phyloP scores from a whole-genome alignment of 371 early-diverging fungal genomes.

The Mortierella sp. region DNA sequence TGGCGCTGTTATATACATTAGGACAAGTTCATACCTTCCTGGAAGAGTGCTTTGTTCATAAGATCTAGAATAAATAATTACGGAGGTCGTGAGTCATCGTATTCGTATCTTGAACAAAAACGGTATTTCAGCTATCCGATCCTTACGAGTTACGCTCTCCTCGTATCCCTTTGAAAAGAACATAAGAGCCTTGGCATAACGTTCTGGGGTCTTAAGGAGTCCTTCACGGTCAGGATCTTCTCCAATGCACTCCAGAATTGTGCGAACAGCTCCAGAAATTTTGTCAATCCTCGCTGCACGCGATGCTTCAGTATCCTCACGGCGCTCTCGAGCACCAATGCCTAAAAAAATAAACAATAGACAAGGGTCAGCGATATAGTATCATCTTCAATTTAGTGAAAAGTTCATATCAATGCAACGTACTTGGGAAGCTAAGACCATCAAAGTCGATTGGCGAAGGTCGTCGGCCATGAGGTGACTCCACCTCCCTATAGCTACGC shows the following conservation, averaged over 20 bases:
- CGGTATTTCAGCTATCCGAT: neutral
- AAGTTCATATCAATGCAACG: neutral
- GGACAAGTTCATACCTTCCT: conserved; percentile 82
- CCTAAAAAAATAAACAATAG: conserved; percentile 53
- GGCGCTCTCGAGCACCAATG: conserved; percentile 78
- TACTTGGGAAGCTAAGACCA: conserved; percentile 56
- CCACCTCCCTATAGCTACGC: conserved; percentile 37
- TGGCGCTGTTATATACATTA: neutral
- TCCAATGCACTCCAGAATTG: conserved; percentile 93
- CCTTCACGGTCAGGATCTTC: conserved; percentile 97
- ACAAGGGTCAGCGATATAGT: neutral
- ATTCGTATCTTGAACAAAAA: neutral
- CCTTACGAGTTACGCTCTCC: conserved; percentile 79
- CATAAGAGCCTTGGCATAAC: conserved; percentile 98
- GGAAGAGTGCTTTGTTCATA: conserved; percentile 93
- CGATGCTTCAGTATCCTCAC: conserved; percentile 82
- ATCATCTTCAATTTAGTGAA: neutral
- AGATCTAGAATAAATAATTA: conserved; percentile 65
- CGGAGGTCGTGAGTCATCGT: conserved; percentile 5
- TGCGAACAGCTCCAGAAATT: conserved; percentile 88
- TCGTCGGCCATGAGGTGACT: conserved; percentile 37
- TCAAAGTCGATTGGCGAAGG: conserved; percentile 51
- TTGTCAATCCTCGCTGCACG: conserved; percentile 76
- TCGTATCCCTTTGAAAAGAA: conserved; percentile 98
- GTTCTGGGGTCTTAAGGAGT: conserved; percentile 93